phyloP scores from a whole-genome alignment of 1,284 basidiomycete species.

The Chondrostereum purpureum region DNA sequence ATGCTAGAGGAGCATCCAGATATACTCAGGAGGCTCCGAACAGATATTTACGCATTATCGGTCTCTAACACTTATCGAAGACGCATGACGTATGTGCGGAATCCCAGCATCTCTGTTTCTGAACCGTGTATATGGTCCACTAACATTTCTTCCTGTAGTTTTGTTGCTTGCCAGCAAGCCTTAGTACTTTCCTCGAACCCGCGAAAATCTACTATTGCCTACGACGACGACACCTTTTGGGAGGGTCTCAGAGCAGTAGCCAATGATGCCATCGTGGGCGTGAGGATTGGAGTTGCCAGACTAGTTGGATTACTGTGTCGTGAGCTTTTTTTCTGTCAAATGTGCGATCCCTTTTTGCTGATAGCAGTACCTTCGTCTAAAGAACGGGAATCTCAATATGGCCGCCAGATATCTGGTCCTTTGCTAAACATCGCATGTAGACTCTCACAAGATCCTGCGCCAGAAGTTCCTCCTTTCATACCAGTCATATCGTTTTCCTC shows the following conservation, averaged over 20 bases:
- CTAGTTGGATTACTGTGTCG: conserved; percentile 52
- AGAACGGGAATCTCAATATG: neutral
- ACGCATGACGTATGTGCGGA: conserved; percentile 72
- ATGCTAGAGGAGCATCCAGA: conserved; percentile 35
- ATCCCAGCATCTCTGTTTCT: too few species aligned
- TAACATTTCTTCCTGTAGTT: conserved; percentile 29
- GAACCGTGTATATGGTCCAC: conserved; percentile 11
- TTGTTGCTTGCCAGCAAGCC: conserved; percentile 67
- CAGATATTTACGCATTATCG: conserved; percentile 51
- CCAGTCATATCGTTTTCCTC: neutral
- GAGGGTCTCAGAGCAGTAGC: conserved; percentile 52
- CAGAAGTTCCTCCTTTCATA: conserved; percentile 6
- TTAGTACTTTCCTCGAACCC: conserved; percentile 39
- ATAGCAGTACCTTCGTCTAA: conserved; percentile 1
- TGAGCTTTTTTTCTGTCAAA: conserved; percentile 35
- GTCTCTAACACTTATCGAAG: conserved; percentile 53
- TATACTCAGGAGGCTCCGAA: conserved; percentile 34
- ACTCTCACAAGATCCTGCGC: conserved; percentile 8
- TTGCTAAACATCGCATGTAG: neutral
- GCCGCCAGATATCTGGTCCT: neutral
- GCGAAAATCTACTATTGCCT: conserved; percentile 29
- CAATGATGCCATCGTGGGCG: conserved; percentile 74
- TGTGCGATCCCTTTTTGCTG: too few species aligned
- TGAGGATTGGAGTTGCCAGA: conserved; percentile 80
- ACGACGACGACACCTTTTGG: conserved; percentile 60